phyloP scores from a whole-genome alignment of 176 grass and related monocot species.

The Rhynchospora tenuis region DNA sequence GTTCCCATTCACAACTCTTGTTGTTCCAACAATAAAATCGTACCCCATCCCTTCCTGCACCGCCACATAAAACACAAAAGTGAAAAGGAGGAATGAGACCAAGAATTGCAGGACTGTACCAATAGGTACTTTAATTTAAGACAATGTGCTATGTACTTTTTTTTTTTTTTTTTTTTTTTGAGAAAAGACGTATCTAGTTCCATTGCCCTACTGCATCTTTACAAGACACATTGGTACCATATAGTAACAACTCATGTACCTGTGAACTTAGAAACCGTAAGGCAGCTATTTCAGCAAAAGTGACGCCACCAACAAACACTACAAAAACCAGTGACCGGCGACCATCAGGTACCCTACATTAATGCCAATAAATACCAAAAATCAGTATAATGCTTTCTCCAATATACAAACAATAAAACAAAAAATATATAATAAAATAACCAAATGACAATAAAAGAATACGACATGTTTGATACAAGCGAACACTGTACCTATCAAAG shows the following conservation, averaged over 20 bases:
- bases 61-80: neutral
- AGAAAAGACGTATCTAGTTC: neutral
- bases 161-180: neutral
- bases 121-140: neutral
- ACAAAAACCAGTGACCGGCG: conserved; percentile 73
- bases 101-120: neutral
- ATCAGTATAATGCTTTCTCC: neutral
- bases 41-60: conserved; percentile 84
- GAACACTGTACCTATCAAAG: conserved; percentile 56
- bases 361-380: neutral
- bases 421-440: neutral
- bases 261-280: conserved; percentile 90
- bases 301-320: conserved; percentile 79
- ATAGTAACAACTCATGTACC: conserved; percentile 31
- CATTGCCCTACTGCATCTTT: conserved; percentile 2
- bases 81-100: neutral
- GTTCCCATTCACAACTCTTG: conserved; percentile 81
- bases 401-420: neutral
- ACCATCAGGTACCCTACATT: conserved; percentile 50
- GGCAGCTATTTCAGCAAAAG: conserved; percentile 91
- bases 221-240: neutral
- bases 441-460: neutral
- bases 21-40: conserved; percentile 80
- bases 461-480: neutral
- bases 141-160: neutral